These are phyloP conservation scores for Tulasnella calospora DNA, from an alignment of 768 basidiomycete genomes.

Conservation along the genomic window DNA sequence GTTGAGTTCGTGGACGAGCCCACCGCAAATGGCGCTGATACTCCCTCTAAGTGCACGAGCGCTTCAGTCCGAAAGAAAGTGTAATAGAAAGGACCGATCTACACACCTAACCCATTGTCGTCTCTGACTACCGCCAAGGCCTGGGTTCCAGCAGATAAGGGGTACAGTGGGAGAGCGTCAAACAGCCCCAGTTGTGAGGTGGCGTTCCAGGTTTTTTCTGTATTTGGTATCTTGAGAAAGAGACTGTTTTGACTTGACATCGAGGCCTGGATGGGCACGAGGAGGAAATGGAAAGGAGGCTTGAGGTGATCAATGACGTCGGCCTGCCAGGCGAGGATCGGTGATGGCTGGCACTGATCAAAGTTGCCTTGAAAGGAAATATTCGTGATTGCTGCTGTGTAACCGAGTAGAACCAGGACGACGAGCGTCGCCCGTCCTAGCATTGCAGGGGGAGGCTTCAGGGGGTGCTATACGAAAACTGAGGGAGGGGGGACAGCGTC, in stretches of 20 bases:
- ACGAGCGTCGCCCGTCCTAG: background rate
- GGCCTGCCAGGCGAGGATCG: background rate
- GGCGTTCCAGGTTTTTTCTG: background rate
- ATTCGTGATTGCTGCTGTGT: background rate
- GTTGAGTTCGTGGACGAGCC: background rate
- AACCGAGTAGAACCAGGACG: background rate
- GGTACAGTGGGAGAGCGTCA: background rate
- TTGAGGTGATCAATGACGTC: background rate
- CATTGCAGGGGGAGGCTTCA: background rate
- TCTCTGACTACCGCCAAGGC: background rate
- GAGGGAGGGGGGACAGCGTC: background rate
- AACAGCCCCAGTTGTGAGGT: background rate
- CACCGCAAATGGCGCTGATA: background rate
- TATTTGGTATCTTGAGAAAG: background rate
- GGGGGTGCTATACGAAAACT: background rate
- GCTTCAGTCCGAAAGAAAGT: background rate
- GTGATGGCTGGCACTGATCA: background rate
- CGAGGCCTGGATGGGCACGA: background rate
- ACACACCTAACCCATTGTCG: background rate
- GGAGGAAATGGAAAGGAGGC: constrained; percentile 4
- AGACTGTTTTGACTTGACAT: background rate
- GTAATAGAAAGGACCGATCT: background rate
- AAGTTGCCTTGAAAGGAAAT: background rate
- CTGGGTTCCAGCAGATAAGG: background rate
- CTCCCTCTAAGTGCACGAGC: background rate